Base-by-base conservation (phyloP, 305 asterid species). In the Solanum hybrid region DNA sequence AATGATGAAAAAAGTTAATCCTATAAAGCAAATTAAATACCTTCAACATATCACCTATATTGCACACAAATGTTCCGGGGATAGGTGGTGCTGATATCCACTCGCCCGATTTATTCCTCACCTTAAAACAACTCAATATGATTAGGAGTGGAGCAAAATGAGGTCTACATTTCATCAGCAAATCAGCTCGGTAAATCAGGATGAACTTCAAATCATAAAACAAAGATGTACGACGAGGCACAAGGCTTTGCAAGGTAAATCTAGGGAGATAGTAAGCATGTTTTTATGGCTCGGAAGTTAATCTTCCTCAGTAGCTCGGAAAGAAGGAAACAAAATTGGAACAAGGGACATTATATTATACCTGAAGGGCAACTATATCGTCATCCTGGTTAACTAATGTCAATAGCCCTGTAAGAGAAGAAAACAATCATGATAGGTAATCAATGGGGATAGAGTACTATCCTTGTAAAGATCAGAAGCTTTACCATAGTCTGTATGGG, bases 41-140 rank as follows among this genome's bases (percentile, higher is more conserved):
- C 98, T 95, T 94, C 37, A 97, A 93, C 99, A 97, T 97, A 94
- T 97, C 99, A 10, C 99, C 98, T 3, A 97, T 96, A 88, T 96
- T 95, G 94, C 99, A 97, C 24, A 97, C 98, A 90, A 96, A 96
- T 80, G 99, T 95, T 87, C 98, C 98, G 0, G 98, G 97, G 90
- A 97, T 81, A 3, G 98, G 99, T n/a, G 91, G 86, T 6, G 99
- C 99, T 40, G 97, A 94, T 93, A 96, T 94, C 98, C 98, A 97
- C 89, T 96, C 98, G 45, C 98, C 99, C 5, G 92, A 90, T 87
- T 89, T 78, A 88, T 95, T 95, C 89, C 94, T 94, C 89, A 96
- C 99, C 99, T 95, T 91, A 69, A 91, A 88, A 90, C 8, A 22
- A 31, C 78, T 56, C 86, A 34, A 64, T 14, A 73, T 5, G 34